Evolutionary conservation across 1,284 basidiomycete genomes (phyloP).

Genomic region (Pseudozyma flocculosa): DNA sequence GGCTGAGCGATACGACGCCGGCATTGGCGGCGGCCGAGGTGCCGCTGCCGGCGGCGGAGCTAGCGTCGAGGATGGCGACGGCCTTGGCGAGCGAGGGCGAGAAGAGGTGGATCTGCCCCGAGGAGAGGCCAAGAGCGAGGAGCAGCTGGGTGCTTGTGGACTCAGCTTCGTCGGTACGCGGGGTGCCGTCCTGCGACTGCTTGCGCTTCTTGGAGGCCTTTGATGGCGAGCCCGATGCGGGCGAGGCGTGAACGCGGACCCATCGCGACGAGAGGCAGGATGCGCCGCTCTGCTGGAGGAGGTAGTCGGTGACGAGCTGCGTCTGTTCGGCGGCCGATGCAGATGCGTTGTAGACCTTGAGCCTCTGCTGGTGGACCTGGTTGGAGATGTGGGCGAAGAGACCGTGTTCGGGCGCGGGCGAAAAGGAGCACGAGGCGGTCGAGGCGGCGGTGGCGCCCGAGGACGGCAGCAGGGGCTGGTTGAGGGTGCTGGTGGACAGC

Average conservation of each 20-base stretch:
- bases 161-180: too few relatives aligned
- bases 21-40: slow-evolving; percentile 26
- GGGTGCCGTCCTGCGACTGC: slow-evolving; percentile 13
- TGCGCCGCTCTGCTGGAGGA: slow-evolving; percentile 31
- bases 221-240: slow-evolving; percentile 1
- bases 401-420: slow-evolving; percentile 67
- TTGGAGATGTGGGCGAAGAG: slow-evolving; percentile 70
- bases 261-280: slow-evolving; percentile 30
- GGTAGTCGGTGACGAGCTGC: slow-evolving; percentile 63
- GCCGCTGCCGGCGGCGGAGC: slow-evolving; percentile 36
- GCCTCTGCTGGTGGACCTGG: slow-evolving; percentile 72
- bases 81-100: slow-evolving; percentile 44
- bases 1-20: slow-evolving; percentile 33
- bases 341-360: slow-evolving; percentile 68
- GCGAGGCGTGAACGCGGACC: slow-evolving; percentile 14
- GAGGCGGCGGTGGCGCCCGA: slow-evolving; percentile 57
- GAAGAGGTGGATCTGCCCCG: slow-evolving; percentile 45
- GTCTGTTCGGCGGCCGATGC: slow-evolving; percentile 66
- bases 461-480: slow-evolving; percentile 63
- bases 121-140: slow-evolving; percentile 45
- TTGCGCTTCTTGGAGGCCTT: slow-evolving; percentile 41
- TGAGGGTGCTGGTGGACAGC: slow-evolving; percentile 64
- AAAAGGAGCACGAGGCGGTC: slow-evolving; percentile 42
- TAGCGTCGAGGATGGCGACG: slow-evolving; percentile 37
- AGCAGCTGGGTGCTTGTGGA: slow-evolving; percentile 17